Base-by-base conservation (phyloP, 1,284 basidiomycete genomes). In the Porodaedalea pini region DNA sequence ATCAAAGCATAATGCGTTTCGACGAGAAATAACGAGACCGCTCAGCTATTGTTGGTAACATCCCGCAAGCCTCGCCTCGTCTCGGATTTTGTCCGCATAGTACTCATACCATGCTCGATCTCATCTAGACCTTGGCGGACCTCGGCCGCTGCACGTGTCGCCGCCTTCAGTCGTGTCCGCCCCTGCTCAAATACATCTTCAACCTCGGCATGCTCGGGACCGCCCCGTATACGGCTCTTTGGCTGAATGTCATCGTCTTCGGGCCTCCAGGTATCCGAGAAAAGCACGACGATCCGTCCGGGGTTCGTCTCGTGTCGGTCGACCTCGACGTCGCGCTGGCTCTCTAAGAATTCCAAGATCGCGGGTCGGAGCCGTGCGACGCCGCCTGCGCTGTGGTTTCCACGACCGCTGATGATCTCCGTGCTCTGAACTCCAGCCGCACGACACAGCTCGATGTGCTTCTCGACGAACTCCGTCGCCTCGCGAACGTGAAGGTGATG, bases 321-420 rank as follows among this genome's bases (percentile, higher is more conserved):
- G 31, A 60, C 53, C n/a, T 34, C 43, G 17, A 56, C n/a, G 27
- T 60, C 54, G 2, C 25, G 37, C 19, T 60, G 27, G 15, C 29
- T 36, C 13, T 15, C 37, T 6, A 60, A 32, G 10, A 43, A 44
- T 13, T 51, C 48, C 21, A 56, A 13, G 5, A 61, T 39, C 21
- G 59, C 59, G 3, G 59, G 59, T 31, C 45, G 50, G 23, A 61
- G 25, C n/a, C 43, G 47, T n/a, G 59, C 49, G 17, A 52, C 51
- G 10, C 59, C 59, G 29, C 45, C 59, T 15, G 21, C 34, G 23
- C 55, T 57, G 32, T 57, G 55, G 40, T 57, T 61, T 37, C 59
- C 59, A 17, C 52, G 45, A 4, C 59, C 59, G 41, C 41, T 39
- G 10, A 59, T 59, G 10, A 59, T 51, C 17, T 54, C 47, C 5